These are phyloP conservation scores for Trypethelium eluteriae DNA, from an alignment of 495 filamentous ascomycete species.

Conservation along the genomic window DNA sequence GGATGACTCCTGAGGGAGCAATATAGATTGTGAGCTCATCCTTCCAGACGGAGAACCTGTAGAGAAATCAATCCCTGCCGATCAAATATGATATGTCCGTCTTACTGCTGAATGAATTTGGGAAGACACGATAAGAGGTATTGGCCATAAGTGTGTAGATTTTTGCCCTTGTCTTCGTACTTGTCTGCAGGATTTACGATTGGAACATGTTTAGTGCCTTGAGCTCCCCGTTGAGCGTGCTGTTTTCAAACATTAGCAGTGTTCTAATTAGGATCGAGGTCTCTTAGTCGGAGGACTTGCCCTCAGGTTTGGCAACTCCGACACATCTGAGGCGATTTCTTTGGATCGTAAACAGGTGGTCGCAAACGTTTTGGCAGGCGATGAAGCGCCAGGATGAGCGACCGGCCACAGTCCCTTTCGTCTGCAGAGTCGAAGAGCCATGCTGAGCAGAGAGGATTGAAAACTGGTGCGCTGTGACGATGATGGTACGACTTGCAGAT, in stretches of 20 bases:
- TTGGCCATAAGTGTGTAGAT: conserved; percentile 85
- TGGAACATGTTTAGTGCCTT: conserved; percentile 59
- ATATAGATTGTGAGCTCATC: conserved; percentile 95
- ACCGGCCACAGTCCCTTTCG: conserved; percentile 25
- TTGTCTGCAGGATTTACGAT: conserved; percentile 90
- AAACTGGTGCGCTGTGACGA: not conserved
- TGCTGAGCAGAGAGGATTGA: conserved; percentile 17
- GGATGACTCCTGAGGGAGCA: conserved; percentile 74
- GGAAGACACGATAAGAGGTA: conserved; percentile 95
- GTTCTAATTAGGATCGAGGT: conserved; percentile 40
- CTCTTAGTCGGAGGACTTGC: conserved; percentile 35
- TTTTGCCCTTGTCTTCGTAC: conserved; percentile 72
- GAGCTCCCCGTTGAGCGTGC: conserved; percentile 28
- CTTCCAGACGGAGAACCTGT: conserved; percentile 90
- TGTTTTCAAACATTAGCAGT: not conserved
- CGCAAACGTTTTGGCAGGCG: conserved; percentile 28
- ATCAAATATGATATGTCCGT: not conserved
- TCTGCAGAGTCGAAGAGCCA: conserved; percentile 29
- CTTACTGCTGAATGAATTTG: conserved; percentile 86
- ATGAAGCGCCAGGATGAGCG: conserved; percentile 14
- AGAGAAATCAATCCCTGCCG: not conserved
- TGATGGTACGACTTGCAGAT: not conserved
- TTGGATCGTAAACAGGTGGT: conserved; percentile 27
- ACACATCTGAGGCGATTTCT: conserved; percentile 24
- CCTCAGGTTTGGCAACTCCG: conserved; percentile 36